These are phyloP conservation scores for Aotearoamyces nothofagi DNA, from an alignment of 2,329 filamentous ascomycete genomes.

Conservation along the genomic window DNA sequence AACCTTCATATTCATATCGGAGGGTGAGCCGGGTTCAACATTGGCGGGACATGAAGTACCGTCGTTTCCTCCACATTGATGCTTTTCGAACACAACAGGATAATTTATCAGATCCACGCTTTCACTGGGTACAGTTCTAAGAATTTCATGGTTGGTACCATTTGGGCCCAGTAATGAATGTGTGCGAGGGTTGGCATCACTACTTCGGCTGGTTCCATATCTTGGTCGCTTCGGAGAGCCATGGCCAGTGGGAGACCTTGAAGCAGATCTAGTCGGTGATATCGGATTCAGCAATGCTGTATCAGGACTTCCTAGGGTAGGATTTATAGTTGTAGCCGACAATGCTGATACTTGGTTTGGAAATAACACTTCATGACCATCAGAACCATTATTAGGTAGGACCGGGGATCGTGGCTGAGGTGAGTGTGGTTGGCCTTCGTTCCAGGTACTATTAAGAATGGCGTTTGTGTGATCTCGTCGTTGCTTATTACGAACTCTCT, in stretches of 20 bases:
- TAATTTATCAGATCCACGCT: slow-evolving; percentile 6
- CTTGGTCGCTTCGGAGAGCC: slow-evolving; percentile 14
- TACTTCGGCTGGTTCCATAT: slow-evolving; percentile 8
- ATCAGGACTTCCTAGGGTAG: neutral
- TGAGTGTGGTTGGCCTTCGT: slow-evolving; percentile 46
- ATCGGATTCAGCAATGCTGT: slow-evolving; percentile 1
- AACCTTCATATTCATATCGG: neutral
- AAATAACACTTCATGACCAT: neutral
- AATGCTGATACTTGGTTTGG: neutral
- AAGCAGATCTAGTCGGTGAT: slow-evolving; percentile 4
- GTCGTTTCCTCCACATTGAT: slow-evolving; percentile 9
- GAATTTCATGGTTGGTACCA: slow-evolving; percentile 4
- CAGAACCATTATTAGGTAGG: slow-evolving; percentile 1
- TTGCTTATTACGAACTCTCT: slow-evolving; percentile 15
- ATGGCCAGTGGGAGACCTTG: slow-evolving; percentile 4
- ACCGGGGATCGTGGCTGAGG: slow-evolving; percentile 20
- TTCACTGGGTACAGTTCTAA: slow-evolving; percentile 10
- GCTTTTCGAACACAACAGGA: neutral
- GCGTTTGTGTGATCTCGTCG: slow-evolving; percentile 35
- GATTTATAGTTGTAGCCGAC: neutral
- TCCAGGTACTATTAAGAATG: slow-evolving; percentile 41
- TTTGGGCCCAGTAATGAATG: slow-evolving; percentile 15
- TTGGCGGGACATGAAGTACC: slow-evolving; percentile 12
- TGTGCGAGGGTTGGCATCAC: slow-evolving; percentile 12
- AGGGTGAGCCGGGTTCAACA: neutral